Evolutionary conservation across 805 yeast genomes (phyloP).

Genomic region (Teunomyces funiuensis): DNA sequence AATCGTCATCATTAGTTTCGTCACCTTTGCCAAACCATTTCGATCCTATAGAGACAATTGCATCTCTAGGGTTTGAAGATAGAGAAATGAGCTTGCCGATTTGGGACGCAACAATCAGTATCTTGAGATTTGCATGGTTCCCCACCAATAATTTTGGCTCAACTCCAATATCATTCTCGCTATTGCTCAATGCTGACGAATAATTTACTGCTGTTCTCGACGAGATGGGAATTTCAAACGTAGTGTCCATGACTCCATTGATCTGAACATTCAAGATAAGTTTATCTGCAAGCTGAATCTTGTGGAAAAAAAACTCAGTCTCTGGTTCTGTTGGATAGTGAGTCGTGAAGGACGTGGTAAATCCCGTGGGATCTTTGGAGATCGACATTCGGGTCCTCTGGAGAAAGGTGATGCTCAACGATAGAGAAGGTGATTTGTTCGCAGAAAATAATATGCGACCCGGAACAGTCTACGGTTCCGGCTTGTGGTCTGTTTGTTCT

Average conservation of each 20-base stretch:
- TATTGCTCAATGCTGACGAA: conserved; percentile 1
- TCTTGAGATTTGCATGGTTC: conserved; percentile 45
- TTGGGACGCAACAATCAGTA: conserved; percentile 50
- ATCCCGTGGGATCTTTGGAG: conserved; percentile 10
- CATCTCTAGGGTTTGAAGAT: conserved; percentile 33
- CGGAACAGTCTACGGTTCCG: too few species aligned
- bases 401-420: not conserved
- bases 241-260: conserved; percentile 51
- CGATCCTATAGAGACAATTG: conserved; percentile 46
- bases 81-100: conserved; percentile 42
- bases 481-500: too few species aligned
- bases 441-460: not conserved
- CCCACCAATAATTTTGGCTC: conserved; percentile 51
- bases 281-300: conserved; percentile 37
- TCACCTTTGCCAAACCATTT: conserved; percentile 45
- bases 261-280: conserved; percentile 37
- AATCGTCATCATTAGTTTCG: conserved; percentile 33
- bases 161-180: conserved; percentile 28
- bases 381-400: not conserved
- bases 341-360: conserved; percentile 9
- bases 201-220: conserved; percentile 19
- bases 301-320: conserved; percentile 18
- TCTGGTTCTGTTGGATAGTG: conserved; percentile 5
- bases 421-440: not conserved
- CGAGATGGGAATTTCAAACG: conserved; percentile 34